A percentile compares a stretch with the other conserved stretches of the same genome.
Conservation (phyloP, 2,329 filamentous ascomycete genomes). For the Ascochyta viciae-villosae region DNA sequence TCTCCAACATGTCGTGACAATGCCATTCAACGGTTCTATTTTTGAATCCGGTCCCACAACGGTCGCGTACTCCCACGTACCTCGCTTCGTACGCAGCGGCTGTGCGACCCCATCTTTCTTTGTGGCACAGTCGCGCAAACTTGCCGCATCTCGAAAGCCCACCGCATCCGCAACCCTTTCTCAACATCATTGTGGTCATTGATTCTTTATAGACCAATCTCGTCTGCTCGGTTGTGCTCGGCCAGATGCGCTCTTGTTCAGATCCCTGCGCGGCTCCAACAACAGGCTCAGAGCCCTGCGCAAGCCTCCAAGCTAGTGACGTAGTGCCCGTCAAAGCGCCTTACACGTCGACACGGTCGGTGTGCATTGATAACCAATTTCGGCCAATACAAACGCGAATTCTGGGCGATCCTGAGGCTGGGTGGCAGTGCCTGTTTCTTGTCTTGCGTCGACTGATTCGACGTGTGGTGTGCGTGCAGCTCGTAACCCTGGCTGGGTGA, state of each 20-base stretch:
- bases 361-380: conserved; percentile 18
- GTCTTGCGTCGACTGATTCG: conserved; percentile 16
- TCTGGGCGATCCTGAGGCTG: conserved; percentile 29
- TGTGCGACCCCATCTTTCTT: conserved; percentile 14
- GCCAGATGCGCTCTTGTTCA: conserved; percentile 2
- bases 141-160: conserved; percentile 2
- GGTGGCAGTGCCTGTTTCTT: conserved; percentile 24
- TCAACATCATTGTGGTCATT: conserved; percentile 1
- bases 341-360: conserved; percentile 33
- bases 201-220: conserved; percentile 5
- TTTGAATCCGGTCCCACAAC: conserved; percentile 12
- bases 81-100: conserved; percentile 17
- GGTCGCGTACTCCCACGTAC: conserved; percentile 12
- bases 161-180: background rate
- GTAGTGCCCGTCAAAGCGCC: conserved; percentile 17
- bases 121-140: conserved; percentile 13
- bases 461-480: conserved; percentile 12
- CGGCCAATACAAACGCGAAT: conserved; percentile 15
- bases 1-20: background rate
- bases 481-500: conserved; percentile 31
- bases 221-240: conserved; percentile 3
- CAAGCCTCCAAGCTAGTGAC: conserved; percentile 20
- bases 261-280: conserved; percentile 15
- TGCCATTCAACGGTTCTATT: conserved; percentile 7
- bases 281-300: conserved; percentile 28